Evolutionary conservation across 768 basidiomycete genomes (phyloP).

Genomic region (Tulasnella sp.): DNA sequence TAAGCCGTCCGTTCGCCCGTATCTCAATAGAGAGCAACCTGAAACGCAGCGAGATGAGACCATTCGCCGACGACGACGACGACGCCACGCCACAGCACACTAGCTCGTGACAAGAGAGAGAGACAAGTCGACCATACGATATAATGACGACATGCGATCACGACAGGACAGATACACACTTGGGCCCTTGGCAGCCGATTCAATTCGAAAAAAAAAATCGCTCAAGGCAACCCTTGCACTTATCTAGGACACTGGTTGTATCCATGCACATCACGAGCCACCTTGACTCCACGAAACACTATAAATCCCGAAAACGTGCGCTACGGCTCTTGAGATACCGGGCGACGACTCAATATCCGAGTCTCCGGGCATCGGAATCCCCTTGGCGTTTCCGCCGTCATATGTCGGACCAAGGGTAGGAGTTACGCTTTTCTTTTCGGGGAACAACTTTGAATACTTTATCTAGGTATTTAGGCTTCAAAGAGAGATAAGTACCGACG

Average conservation of each 20-base stretch:
- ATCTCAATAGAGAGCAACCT: background rate
- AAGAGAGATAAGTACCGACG: background rate
- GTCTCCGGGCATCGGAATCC: background rate
- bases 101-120: background rate
- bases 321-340: background rate
- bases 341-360: background rate
- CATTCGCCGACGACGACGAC: no score
- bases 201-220: background rate
- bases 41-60: background rate
- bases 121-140: background rate
- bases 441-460: background rate
- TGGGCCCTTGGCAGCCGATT: background rate
- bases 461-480: background rate
- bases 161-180: no score
- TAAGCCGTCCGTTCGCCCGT: no score
- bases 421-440: background rate
- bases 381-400: background rate
- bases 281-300: background rate
- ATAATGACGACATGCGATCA: background rate
- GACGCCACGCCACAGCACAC: background rate
- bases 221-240: background rate
- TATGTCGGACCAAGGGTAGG: background rate
- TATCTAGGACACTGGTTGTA: background rate
- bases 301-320: background rate
- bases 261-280: background rate